Conservation (phyloP, 768 basidiomycete species). For the Tulasnella sp. region DNA sequence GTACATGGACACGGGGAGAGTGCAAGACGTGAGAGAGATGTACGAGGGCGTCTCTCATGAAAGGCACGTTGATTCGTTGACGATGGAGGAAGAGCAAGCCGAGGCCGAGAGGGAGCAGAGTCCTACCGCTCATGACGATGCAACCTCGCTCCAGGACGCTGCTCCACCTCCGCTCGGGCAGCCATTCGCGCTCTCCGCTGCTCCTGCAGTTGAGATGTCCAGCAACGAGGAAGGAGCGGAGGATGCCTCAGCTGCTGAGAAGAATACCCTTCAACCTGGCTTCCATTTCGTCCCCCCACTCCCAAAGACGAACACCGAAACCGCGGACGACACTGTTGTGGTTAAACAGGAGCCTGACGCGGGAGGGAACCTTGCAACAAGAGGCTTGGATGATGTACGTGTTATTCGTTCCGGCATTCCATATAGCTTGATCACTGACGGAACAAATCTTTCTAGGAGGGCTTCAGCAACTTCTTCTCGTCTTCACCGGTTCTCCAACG, state of each 20-base stretch:
- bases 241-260: background rate
- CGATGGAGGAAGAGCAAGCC: background rate
- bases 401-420: background rate
- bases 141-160: background rate
- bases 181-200: background rate
- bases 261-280: background rate
- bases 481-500: conserved; percentile 62
- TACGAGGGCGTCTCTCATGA: background rate
- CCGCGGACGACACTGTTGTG: background rate
- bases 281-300: conserved; percentile 3
- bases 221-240: background rate
- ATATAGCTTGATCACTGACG: background rate
- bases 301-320: background rate
- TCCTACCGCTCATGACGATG: background rate
- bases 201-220: background rate
- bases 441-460: background rate
- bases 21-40: background rate
- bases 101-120: conserved; percentile 2
- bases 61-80: background rate
- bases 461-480: conserved; percentile 25
- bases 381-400: background rate
- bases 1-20: background rate
- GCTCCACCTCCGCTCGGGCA: background rate
- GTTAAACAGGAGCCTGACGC: background rate
- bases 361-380: background rate